These are phyloP conservation scores for Epichloe sylvatica DNA, from an alignment of 2,329 filamentous ascomycete genomes.

Conservation along the genomic window DNA sequence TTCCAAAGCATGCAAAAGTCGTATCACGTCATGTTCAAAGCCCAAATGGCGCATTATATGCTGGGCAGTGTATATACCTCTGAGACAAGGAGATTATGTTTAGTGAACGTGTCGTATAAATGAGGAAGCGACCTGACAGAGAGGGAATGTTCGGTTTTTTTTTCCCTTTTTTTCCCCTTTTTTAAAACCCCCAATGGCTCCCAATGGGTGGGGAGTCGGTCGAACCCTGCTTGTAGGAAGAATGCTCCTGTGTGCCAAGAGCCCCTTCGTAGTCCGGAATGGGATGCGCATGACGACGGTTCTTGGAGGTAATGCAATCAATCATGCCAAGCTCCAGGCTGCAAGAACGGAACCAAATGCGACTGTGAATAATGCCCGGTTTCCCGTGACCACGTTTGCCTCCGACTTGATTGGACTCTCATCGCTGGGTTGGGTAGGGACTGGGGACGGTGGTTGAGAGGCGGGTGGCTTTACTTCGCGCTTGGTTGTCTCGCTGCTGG, in stretches of 20 bases:
- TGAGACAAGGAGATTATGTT: not conserved
- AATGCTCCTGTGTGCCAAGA: no score
- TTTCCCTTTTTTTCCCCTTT: no score
- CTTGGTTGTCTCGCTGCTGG: conserved; percentile 4
- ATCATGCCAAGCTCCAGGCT: conserved; percentile 1
- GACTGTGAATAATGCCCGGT: not conserved
- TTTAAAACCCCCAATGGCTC: no score
- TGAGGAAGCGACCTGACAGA: no score
- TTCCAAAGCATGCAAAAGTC: not conserved
- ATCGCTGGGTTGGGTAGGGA: not conserved
- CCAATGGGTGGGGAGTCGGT: no score
- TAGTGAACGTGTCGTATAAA: not conserved
- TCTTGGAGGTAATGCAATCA: no score
- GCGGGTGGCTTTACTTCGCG: not conserved
- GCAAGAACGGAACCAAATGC: not conserved
- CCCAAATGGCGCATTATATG: no score
- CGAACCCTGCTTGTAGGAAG: no score
- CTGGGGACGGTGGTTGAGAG: not conserved
- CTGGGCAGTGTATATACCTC: not conserved
- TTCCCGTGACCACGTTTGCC: not conserved
- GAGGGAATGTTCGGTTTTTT: no score
- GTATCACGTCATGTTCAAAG: not conserved
- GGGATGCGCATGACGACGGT: no score
- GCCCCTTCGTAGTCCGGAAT: no score
- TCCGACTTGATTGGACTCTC: not conserved